A percentile compares a stretch with the other conserved stretches of the same genome.
Conservation (phyloP, 2,329 filamentous ascomycete genomes). For the Cercospora sp. region DNA sequence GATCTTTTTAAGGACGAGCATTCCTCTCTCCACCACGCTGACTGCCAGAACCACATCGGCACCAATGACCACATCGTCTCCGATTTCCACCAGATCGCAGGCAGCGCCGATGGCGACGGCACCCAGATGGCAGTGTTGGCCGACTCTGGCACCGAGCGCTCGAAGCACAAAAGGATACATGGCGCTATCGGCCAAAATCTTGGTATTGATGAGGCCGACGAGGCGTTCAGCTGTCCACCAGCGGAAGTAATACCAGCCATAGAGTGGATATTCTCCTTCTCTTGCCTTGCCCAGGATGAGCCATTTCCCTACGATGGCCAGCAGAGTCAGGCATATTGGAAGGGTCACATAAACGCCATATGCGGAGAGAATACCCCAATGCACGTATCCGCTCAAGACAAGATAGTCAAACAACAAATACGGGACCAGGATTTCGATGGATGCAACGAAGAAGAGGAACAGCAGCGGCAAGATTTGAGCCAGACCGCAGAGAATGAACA, state of each 20-base stretch:
- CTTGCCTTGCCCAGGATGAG: conserved; percentile 54
- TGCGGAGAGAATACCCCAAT: conserved; percentile 25
- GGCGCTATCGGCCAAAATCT: conserved; percentile 27
- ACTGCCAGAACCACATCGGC: conserved; percentile 26
- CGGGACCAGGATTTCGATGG: conserved; percentile 30
- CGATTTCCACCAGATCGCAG: conserved; percentile 31
- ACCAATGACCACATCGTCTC: conserved; percentile 30
- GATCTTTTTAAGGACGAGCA: conserved; percentile 30
- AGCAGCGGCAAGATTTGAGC: conserved; percentile 28
- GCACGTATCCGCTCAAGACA: conserved; percentile 12
- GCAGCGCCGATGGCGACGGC: conserved; percentile 26
- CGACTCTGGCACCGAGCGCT: conserved; percentile 30
- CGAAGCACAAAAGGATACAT: conserved; percentile 26
- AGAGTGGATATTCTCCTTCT: conserved; percentile 58
- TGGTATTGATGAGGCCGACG: conserved; percentile 21
- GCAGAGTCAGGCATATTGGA: conserved; percentile 27
- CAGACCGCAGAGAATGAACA: conserved; percentile 28
- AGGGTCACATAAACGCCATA: conserved; percentile 27
- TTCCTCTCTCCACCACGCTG: conserved; percentile 29
- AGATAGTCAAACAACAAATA: conserved; percentile 30
- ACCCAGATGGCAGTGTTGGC: conserved; percentile 28
- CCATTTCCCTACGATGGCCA: conserved; percentile 56
- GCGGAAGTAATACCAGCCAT: conserved; percentile 57
- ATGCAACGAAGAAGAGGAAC: conserved; percentile 29
- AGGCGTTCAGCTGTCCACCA: conserved; percentile 53